Evolutionary conservation across 108 stramenopile genomes (phyloP).

Genomic region (Fragilariopsis cylindrus): DNA sequence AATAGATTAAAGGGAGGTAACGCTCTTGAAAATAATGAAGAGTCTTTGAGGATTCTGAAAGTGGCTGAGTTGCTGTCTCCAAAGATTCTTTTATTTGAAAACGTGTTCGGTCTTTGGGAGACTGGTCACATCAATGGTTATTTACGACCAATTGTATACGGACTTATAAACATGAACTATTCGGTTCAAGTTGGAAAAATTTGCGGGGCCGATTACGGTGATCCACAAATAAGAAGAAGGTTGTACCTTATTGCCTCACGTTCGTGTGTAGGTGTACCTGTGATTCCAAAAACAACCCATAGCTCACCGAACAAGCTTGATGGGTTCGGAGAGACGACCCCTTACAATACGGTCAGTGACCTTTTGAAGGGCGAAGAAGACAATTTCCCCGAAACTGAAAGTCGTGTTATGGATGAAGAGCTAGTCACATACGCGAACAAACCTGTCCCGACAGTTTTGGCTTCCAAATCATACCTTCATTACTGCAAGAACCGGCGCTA

Average conservation of each 20-base stretch:
- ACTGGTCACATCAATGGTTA: constrained; percentile 1
- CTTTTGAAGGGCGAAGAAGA: constrained; percentile 2
- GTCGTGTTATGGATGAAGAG: neutral
- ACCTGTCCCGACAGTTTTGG: constrained; percentile 3
- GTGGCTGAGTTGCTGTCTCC: neutral
- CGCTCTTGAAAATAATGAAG: neutral
- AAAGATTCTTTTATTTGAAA: constrained; percentile 9
- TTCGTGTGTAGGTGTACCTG: constrained; percentile 1
- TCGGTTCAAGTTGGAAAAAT: constrained; percentile 5
- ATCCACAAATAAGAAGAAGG: constrained; percentile 3
- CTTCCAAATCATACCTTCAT: neutral
- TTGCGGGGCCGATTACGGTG: constrained; percentile 4
- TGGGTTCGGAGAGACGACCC: neutral
- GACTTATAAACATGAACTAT: neutral
- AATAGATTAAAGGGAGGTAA: constrained; percentile 3
- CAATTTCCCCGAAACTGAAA: constrained; percentile 6
- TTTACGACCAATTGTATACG: constrained; percentile 1
- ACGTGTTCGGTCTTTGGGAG: constrained; percentile 10
- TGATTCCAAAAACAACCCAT: constrained; percentile 8
- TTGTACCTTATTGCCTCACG: constrained; percentile 8
- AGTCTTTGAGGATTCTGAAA: constrained; percentile 4
- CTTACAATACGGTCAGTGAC: neutral
- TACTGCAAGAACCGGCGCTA: constrained; percentile 1
- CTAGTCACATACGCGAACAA: neutral
- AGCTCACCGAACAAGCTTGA: neutral